Percentiles rank a stretch among this genome's conserved stretches.
Evolutionary conservation across 2,329 filamentous ascomycete genomes (phyloP).

Genomic region (Nakataea oryzae): DNA sequence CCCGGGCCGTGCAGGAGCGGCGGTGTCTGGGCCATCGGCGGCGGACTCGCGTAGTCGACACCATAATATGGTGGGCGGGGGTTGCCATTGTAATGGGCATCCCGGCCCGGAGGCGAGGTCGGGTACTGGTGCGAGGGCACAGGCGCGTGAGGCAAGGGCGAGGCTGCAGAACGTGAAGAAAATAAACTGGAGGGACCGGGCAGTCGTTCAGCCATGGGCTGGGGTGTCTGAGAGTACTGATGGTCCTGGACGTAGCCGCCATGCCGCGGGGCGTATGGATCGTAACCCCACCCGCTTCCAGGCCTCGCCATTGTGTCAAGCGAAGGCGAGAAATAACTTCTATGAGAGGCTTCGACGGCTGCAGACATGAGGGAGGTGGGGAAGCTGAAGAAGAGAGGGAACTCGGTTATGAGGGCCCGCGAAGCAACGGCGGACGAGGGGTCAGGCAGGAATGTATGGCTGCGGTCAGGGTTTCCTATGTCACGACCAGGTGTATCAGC

Average conservation of each 20-base stretch:
- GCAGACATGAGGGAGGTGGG: constrained; percentile 19
- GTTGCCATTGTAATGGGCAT: constrained; percentile 9
- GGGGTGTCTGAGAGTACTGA: constrained; percentile 3
- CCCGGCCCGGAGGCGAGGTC: constrained; percentile 8
- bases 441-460: not conserved
- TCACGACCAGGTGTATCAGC: not conserved
- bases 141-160: constrained; percentile 5
- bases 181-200: constrained; percentile 17
- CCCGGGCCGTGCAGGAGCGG: constrained; percentile 14
- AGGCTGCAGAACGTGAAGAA: constrained; percentile 7
- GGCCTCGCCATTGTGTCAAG: constrained; percentile 24
- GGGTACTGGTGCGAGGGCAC: not conserved
- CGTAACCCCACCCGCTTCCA: constrained; percentile 19
- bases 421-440: not conserved
- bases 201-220: constrained; percentile 6
- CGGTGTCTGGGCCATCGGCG: constrained; percentile 18
- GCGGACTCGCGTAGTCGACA: constrained; percentile 19
- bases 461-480: not conserved
- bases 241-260: constrained; percentile 8
- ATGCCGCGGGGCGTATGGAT: constrained; percentile 11
- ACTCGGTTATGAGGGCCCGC: not conserved
- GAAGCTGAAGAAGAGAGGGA: not conserved
- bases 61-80: constrained; percentile 13
- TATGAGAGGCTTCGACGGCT: constrained; percentile 17
- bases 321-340: constrained; percentile 19